Percentiles rank a stretch among this genome's conserved stretches.
phyloP scores from a whole-genome alignment of 768 basidiomycete genomes.

The Sporobolomyces pararoseus region DNA sequence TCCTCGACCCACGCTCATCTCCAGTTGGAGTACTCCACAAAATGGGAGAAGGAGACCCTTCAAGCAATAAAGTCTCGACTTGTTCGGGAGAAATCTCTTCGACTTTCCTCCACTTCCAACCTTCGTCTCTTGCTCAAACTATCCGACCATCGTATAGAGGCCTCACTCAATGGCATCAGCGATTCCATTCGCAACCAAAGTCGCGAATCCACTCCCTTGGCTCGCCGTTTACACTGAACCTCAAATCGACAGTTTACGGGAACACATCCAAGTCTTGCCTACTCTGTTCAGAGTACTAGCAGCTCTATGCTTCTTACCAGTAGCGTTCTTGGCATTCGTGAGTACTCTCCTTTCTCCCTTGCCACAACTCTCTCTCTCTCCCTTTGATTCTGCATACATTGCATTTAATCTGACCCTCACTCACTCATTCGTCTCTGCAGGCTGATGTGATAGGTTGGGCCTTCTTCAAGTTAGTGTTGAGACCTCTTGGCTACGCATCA shows the following conservation, averaged over 20 bases:
- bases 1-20: too few relatives aligned
- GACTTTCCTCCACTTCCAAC: too few relatives aligned
- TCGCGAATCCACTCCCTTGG: conserved; percentile 6
- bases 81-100: too few relatives aligned
- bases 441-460: conserved; percentile 30
- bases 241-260: conserved; percentile 10
- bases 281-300: conserved; percentile 28
- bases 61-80: too few relatives aligned
- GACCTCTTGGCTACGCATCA: conserved; percentile 31
- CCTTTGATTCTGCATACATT: neutral
- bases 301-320: conserved; percentile 21
- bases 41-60: too few relatives aligned
- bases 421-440: neutral
- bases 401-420: too few relatives aligned
- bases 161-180: neutral
- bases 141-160: too few relatives aligned
- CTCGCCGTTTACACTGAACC: conserved; percentile 2
- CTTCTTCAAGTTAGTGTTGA: conserved; percentile 25
- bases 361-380: neutral
- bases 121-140: too few relatives aligned
- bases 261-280: conserved; percentile 23
- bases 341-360: neutral
- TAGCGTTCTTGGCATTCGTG: conserved; percentile 20
- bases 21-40: too few relatives aligned
- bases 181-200: neutral